Percentiles rank a stretch among this genome's conserved stretches.
Evolutionary conservation across 495 filamentous ascomycete genomes (phyloP).

Genomic region (Articulospora tetracladia): DNA sequence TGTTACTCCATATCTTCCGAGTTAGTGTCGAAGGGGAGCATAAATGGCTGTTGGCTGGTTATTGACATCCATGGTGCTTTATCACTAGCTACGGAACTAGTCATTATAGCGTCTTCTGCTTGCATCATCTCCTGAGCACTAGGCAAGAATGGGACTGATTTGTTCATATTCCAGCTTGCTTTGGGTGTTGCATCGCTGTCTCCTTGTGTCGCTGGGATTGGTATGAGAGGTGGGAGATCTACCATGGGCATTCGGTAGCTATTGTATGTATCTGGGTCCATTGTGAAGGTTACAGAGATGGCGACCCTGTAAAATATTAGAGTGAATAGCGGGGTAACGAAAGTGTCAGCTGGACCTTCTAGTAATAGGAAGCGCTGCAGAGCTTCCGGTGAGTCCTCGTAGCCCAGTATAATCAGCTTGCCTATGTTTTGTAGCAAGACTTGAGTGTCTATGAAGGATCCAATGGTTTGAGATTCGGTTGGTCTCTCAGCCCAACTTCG

Average conservation of each 20-base stretch:
- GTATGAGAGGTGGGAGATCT: background rate
- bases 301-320: background rate
- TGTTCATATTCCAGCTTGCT: background rate
- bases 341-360: too few relatives aligned
- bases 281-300: background rate
- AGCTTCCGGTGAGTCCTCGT: too few relatives aligned
- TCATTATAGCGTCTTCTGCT: background rate
- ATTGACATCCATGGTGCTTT: constrained; percentile 6
- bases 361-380: too few relatives aligned
- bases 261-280: constrained; percentile 10
- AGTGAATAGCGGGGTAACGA: too few relatives aligned
- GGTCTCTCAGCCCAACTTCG: too few relatives aligned
- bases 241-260: background rate
- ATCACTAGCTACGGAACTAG: background rate
- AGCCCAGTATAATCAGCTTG: too few relatives aligned
- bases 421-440: too few relatives aligned
- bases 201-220: background rate
- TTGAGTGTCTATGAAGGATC: too few relatives aligned
- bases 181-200: background rate
- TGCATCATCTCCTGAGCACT: background rate
- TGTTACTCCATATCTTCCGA: constrained; percentile 13
- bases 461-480: too few relatives aligned
- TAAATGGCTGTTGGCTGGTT: background rate
- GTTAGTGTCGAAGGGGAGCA: background rate
- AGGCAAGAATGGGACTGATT: background rate